Percentiles rank a stretch among this genome's conserved stretches.
phyloP scores from a whole-genome alignment of 768 basidiomycete genomes.

The Sistotremastrum niveocremeum region DNA sequence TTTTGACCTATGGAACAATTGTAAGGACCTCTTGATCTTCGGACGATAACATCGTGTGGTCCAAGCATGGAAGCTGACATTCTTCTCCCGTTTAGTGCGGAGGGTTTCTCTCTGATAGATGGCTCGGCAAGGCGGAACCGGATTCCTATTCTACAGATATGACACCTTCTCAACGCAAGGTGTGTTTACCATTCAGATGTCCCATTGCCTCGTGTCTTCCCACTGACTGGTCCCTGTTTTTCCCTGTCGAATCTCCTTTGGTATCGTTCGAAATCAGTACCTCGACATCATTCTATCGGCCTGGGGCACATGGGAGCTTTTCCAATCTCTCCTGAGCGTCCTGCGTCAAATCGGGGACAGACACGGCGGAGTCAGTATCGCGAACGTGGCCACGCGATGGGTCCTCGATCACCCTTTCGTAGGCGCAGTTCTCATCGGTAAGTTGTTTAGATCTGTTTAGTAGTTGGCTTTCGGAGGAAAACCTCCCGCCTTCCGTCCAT shows the following conservation, averaged over 20 bases:
- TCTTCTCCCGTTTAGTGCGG: conserved; percentile 43
- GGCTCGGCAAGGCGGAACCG: conserved; percentile 55
- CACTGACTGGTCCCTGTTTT: neutral
- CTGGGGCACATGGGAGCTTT: conserved; percentile 69
- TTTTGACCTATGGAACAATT: conserved; percentile 72
- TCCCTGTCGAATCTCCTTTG: conserved; percentile 1
- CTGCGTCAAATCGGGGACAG: conserved; percentile 54
- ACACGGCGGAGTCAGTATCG: conserved; percentile 51
- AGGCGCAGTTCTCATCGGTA: conserved; percentile 70
- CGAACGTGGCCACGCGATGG: conserved; percentile 75
- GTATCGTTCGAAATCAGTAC: conserved; percentile 34
- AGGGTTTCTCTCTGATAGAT: conserved; percentile 67
- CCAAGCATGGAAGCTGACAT: conserved; percentile 3
- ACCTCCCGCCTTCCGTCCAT: conserved; percentile 2
- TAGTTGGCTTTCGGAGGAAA: neutral
- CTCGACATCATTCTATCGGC: conserved; percentile 69
- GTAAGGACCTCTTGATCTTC: conserved; percentile 26
- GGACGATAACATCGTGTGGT: neutral
- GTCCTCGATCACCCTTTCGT: conserved; percentile 67
- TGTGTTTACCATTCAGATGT: conserved; percentile 13
- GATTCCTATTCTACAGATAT: conserved; percentile 53
- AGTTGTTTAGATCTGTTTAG: conserved; percentile 4
- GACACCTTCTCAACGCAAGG: conserved; percentile 79
- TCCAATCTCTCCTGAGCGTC: conserved; percentile 48
- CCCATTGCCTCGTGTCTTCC: neutral